Evolutionary conservation across 352 stramenopile genomes (phyloP).

Genomic region (Phytopythium boreale): DNA sequence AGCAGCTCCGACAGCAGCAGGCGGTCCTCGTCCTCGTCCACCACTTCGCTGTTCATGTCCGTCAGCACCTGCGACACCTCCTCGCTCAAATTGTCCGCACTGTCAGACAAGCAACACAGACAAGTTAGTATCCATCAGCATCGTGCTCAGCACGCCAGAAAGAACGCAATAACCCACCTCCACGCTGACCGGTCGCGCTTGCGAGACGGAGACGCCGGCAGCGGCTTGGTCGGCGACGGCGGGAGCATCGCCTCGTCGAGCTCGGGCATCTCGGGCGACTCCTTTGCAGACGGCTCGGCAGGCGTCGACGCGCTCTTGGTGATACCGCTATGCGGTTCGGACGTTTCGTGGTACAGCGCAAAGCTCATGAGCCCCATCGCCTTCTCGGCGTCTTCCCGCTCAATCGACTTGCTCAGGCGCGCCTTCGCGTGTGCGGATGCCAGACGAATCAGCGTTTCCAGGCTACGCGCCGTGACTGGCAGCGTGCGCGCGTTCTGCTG

Average conservation of each 20-base stretch:
- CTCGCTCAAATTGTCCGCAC: conserved; percentile 54
- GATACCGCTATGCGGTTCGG: conserved; percentile 32
- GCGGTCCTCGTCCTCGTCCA: conserved; percentile 67
- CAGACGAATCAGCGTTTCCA: conserved; percentile 99
- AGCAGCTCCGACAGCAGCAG: conserved; percentile 62
- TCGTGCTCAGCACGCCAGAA: background rate
- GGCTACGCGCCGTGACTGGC: conserved; percentile 96
- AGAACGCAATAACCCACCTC: conserved; percentile 43
- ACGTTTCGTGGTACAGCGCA: conserved; percentile 96
- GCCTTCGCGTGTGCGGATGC: conserved; percentile 97
- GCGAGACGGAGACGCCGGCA: conserved; percentile 29
- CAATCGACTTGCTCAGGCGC: conserved; percentile 88
- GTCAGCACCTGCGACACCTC: conserved; percentile 58
- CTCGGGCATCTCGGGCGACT: conserved; percentile 22
- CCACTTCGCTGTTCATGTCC: conserved; percentile 46
- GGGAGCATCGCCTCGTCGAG: conserved; percentile 7
- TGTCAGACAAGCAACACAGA: conserved; percentile 23
- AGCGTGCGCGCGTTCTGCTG: conserved; percentile 93
- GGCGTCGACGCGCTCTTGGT: conserved; percentile 8
- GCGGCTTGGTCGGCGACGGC: conserved; percentile 20
- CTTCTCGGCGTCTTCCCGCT: conserved; percentile 77
- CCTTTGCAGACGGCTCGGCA: conserved; percentile 5
- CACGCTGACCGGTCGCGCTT: conserved; percentile 65
- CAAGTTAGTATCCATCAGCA: background rate
- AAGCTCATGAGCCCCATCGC: conserved; percentile 98